Percentiles rank a stretch among this genome's conserved stretches.
Conservation (phyloP, 169 alveolate species). For the Eimeria praecox region DNA sequence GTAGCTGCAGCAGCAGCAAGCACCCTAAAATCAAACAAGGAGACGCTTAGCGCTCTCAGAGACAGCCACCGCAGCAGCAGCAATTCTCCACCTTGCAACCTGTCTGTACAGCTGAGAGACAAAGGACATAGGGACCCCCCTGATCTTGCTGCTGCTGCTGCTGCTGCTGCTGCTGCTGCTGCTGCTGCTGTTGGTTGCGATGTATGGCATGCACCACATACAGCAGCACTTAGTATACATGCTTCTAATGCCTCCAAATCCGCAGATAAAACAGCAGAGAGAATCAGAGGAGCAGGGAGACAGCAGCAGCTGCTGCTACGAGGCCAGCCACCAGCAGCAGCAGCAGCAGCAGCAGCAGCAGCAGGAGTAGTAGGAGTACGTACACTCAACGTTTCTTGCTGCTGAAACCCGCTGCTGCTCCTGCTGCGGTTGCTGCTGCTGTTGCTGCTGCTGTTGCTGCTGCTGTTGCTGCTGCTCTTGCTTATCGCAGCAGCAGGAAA, state of each 20-base stretch:
- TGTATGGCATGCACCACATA: background rate
- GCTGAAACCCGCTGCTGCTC: background rate
- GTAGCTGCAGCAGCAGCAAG: background rate
- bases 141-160: slow-evolving; percentile 20
- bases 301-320: background rate
- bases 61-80: slow-evolving; percentile 53
- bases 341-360: background rate
- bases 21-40: background rate
- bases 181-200: background rate
- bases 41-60: background rate
- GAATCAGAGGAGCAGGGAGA: background rate
- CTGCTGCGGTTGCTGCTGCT: slow-evolving; percentile 35
- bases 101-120: background rate
- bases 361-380: background rate
- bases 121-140: background rate
- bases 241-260: background rate
- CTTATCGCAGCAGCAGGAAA: background rate
- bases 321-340: background rate
- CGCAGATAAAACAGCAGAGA: background rate
- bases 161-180: slow-evolving; percentile 21
- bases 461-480: slow-evolving; percentile 59
- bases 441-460: slow-evolving; percentile 31
- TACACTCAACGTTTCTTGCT: background rate
- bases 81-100: background rate
- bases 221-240: background rate